Conservation (phyloP, 176 grass and related monocot species). For the Phoenix dactylifera region DNA sequence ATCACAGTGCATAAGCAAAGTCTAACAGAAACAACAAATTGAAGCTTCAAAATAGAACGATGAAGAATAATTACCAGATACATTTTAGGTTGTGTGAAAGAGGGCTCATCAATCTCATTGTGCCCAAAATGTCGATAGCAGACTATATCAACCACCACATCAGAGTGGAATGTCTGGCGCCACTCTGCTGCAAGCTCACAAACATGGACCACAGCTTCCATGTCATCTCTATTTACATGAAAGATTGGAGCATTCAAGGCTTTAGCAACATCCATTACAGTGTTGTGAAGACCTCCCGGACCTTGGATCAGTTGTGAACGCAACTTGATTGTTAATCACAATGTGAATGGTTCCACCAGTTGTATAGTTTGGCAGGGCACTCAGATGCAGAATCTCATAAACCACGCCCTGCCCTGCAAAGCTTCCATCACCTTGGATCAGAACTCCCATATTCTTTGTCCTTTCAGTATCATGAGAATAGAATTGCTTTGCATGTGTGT, state of each 20-base stretch:
- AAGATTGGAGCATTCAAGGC: slow-evolving; percentile 65
- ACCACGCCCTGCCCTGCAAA: slow-evolving; percentile 94
- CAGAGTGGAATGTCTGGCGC: slow-evolving; percentile 89
- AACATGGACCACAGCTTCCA: slow-evolving; percentile 81
- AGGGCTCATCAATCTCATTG: slow-evolving; percentile 97
- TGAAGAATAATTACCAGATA: slow-evolving; percentile 46
- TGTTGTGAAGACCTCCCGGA: slow-evolving; percentile 40
- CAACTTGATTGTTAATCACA: slow-evolving; percentile 49
- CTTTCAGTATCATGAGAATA: slow-evolving; percentile 80
- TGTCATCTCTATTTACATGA: slow-evolving; percentile 90
- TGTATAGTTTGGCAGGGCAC: slow-evolving; percentile 84
- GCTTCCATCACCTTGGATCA: slow-evolving; percentile 92
- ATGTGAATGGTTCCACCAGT: slow-evolving; percentile 79
- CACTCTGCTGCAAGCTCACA: slow-evolving; percentile 90
- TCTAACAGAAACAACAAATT: too few relatives aligned
- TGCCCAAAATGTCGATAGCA: slow-evolving; percentile 88
- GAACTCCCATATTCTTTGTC: slow-evolving; percentile 78
- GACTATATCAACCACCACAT: slow-evolving; percentile 82
- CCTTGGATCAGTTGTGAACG: slow-evolving; percentile 44
- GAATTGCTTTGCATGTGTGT: slow-evolving; percentile 85
- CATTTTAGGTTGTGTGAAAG: slow-evolving; percentile 98
- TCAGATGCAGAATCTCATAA: slow-evolving; percentile 89
- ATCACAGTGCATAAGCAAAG: too few relatives aligned
- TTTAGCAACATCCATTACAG: slow-evolving; percentile 52
- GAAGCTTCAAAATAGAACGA: neutral